Base-by-base conservation (phyloP, 140 eudicot genomes). In the Oenanthe javanica region DNA sequence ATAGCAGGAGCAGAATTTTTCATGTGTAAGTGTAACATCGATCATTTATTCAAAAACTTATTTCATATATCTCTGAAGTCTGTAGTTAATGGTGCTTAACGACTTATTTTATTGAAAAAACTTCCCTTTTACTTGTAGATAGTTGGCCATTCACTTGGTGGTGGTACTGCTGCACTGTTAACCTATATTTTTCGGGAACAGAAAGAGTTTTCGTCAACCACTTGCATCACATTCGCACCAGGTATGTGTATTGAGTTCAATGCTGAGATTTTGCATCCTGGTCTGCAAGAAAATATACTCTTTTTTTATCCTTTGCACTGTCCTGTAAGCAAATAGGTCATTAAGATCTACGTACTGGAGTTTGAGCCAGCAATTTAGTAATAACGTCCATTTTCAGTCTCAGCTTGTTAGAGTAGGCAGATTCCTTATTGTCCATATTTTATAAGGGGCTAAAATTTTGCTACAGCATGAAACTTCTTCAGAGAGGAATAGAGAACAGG, bases 61-160 rank as follows among this genome's bases (percentile, higher is more conserved):
- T 0, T 23, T 48, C 52, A 6, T 9, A 57, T 59, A 1, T 78
- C 43, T 9, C 7, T 77, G 13, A 36, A 15, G 59, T 50, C 7
- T 25, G 13, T 23, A 72, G 57, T 71, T 81, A 42, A 59, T 80
- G 40, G 40, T 73, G 76, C 8, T 82, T 48, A 10, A 67, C 48
- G 52, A 54, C 21, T 64, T 64, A 27, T 42, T 76, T 46, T 80
- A 25, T 82, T 36, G 12, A 75, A 11, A 67, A 45, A 72, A 45
- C 79, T 59, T 54, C 61, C 55, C 45, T 63, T 76, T 74, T 81
- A n/a, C 63, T 52, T 86, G 51, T 89, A 95, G 99, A 84, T 95
- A 79, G 97, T 95, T 82, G 99, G 99, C 57, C 99, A 95, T 84
- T 95, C 99, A 77, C 97, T 95, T 82, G 99, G 99, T 86, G 99